Base-by-base conservation (phyloP, 2,329 filamentous ascomycete species). In the Alternaria novae-zelandiae region DNA sequence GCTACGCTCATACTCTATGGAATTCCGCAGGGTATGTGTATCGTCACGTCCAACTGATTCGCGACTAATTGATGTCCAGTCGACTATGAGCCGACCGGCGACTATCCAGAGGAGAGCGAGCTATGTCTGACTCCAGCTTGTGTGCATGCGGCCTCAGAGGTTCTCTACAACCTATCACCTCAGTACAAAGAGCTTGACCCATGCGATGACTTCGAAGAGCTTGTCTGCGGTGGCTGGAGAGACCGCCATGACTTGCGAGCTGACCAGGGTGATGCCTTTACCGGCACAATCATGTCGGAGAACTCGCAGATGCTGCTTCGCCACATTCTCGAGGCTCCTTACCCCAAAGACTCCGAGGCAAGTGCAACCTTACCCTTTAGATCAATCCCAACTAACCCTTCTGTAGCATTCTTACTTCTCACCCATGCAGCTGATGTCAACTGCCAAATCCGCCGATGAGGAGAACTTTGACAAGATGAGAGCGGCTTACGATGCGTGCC, bases 381-480 rank as follows among this genome's bases (percentile, higher is more conserved):
- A 5, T 25, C 49, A 61, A 20, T 54, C 8, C 55, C 2, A 49
- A 36, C 26, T 63, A 30, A 63, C n/a, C 20, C 10, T 25, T 41
- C n/a, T 5, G 7, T 67, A 85, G 83, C 84, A 85, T 66, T 86
- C 85, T 6, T 78, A 78, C 55, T 86, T 86, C 67, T 86, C 83
- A 47, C 84, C 74, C 12, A 72, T 75, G 73, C 68, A 74, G 43
- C 64, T 76, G 2, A 55, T 61, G 20, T 45, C 70, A 10, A 54
- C 76, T 3, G 73, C 80, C 12, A 81, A 82, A 46, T 83, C 82
- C 4, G 80, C 82, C 1, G 88, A 90, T 61, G 82, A 87, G 70
- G 78, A 85, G 28, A 93, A 91, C 73, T 92, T 92, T 71, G 79
- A 86, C 64, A 90, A 90, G 76, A 80, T 93, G 72, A 87, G 90